These are phyloP conservation scores for Zangia roseola DNA, from an alignment of 768 basidiomycete species.

Conservation along the genomic window DNA sequence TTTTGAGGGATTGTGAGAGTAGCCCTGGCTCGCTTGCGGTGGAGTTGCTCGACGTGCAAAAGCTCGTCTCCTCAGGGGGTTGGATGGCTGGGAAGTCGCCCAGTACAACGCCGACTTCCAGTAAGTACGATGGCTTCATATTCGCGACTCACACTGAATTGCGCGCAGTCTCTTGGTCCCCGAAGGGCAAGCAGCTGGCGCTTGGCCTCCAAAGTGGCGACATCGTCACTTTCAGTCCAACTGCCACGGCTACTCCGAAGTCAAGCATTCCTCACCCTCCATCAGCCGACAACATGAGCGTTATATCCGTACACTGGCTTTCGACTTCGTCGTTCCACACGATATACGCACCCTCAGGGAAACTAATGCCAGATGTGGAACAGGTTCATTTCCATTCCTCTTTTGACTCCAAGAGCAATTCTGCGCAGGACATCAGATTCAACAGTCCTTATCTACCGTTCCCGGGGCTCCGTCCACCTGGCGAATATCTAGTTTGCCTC, in stretches of 20 bases:
- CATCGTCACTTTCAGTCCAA: slow-evolving; percentile 63
- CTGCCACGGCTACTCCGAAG: slow-evolving; percentile 52
- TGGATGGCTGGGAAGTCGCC: slow-evolving; percentile 52
- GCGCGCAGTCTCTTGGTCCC: slow-evolving; percentile 75
- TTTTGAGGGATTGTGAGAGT: slow-evolving; percentile 43
- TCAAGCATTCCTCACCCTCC: slow-evolving; percentile 58
- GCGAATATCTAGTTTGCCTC: slow-evolving; percentile 39
- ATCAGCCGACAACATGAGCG: slow-evolving; percentile 44
- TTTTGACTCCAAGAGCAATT: slow-evolving; percentile 42
- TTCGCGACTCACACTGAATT: slow-evolving; percentile 9
- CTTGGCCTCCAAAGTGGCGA: slow-evolving; percentile 71
- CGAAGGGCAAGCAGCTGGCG: slow-evolving; percentile 82
- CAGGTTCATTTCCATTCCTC: slow-evolving; percentile 43
- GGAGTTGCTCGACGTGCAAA: slow-evolving; percentile 56
- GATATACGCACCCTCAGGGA: slow-evolving; percentile 52
- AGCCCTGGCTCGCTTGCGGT: slow-evolving; percentile 44
- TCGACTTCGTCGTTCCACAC: slow-evolving; percentile 66
- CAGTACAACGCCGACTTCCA: slow-evolving; percentile 53
- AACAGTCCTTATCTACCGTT: slow-evolving; percentile 42
- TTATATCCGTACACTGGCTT: slow-evolving; percentile 64
- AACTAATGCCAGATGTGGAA: slow-evolving; percentile 36
- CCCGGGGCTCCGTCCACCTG: slow-evolving; percentile 46
- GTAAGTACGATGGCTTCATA: slow-evolving; percentile 39
- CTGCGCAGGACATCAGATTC: slow-evolving; percentile 38
- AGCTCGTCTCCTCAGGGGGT: slow-evolving; percentile 46